Base-by-base conservation (phyloP, 148 eudicot genomes). In the Linanthus parryae region DNA sequence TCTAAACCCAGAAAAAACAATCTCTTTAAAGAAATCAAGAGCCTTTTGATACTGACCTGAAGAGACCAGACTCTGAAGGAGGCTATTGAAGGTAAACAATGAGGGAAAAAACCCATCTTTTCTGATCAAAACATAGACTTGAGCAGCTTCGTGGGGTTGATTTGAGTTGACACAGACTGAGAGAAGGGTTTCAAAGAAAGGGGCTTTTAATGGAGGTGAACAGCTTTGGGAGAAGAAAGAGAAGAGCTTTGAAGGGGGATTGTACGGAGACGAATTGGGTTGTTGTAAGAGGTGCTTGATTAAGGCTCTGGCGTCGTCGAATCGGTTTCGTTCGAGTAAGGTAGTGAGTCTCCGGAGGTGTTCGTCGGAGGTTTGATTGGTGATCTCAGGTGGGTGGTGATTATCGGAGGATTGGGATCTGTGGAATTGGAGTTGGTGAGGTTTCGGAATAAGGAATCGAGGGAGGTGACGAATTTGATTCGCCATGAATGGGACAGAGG, bases 131-230 rank as follows among this genome's bases (percentile, higher is more conserved):
- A 34, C 29, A 18, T 77, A 64, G 44, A 77, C 51, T 30, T 35
- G 66, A 15, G 56, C 10, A 15, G 81, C 82, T 25, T 79, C 75
- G 42, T 67, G 44, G 8, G 64, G 45, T 8, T 56, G 51, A 43
- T 79, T 79, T 0, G 77, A 68, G 19, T 85, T 81, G 25, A 73
- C 75, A 42, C 77, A 85, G 33, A 61, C 60, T 0, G 73, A 49
- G 3, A 82, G 66, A 3, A 82, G 66, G 29, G 69, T 30, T 61
- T 61, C 57, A 0, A 53, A 62, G 39, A 79, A 67, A 16, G 54
- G 23, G 27, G 48, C 52, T 30, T 45, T 67, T 0, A 66, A 49
- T n/a, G n/a, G n/a, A n/a, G n/a, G n/a, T n/a, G n/a, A 69, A 54
- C 12, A 75, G 59, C 15, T 27, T 44, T 20, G 80, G 67, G 52